Percentiles rank a stretch among this genome's conserved stretches.
phyloP scores from a whole-genome alignment of 805 yeast genomes.

The Ogataea parapolymorpha region DNA sequence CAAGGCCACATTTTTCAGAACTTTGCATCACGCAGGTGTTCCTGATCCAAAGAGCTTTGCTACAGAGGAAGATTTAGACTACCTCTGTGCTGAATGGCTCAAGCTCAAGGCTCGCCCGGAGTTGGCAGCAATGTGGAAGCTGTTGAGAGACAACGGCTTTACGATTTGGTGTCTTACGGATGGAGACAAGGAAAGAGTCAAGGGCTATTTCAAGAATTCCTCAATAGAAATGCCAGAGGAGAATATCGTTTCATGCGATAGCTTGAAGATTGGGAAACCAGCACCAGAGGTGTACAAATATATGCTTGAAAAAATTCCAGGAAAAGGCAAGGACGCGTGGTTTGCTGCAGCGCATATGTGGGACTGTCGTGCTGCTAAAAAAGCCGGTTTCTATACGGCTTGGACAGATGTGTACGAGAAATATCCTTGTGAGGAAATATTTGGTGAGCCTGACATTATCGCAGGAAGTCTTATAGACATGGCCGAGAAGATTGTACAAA shows the following conservation, averaged over 20 bases:
- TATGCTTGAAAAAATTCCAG: conserved; percentile 26
- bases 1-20: conserved; percentile 27
- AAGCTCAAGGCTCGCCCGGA: conserved; percentile 29
- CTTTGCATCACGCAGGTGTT: conserved; percentile 28
- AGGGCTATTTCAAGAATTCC: conserved; percentile 27
- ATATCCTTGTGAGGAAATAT: conserved; percentile 29
- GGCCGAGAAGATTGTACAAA: conserved; percentile 18
- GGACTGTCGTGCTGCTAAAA: conserved; percentile 33
- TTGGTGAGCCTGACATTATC: conserved; percentile 30
- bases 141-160: conserved; percentile 30
- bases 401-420: conserved; percentile 32
- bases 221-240: conserved; percentile 29
- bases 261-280: conserved; percentile 31
- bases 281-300: conserved; percentile 28
- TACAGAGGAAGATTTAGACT: conserved; percentile 28
- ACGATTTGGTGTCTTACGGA: conserved; percentile 32
- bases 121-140: conserved; percentile 26
- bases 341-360: conserved; percentile 35
- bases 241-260: conserved; percentile 31
- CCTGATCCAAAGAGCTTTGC: conserved; percentile 28
- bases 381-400: conserved; percentile 31
- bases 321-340: conserved; percentile 29
- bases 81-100: conserved; percentile 24
- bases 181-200: conserved; percentile 28
- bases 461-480: conserved; percentile 30